Percentiles rank a stretch among this genome's conserved stretches.
Evolutionary conservation across 371 early-diverging fungal genomes (phyloP).

Genomic region (Mortierella polycephala): DNA sequence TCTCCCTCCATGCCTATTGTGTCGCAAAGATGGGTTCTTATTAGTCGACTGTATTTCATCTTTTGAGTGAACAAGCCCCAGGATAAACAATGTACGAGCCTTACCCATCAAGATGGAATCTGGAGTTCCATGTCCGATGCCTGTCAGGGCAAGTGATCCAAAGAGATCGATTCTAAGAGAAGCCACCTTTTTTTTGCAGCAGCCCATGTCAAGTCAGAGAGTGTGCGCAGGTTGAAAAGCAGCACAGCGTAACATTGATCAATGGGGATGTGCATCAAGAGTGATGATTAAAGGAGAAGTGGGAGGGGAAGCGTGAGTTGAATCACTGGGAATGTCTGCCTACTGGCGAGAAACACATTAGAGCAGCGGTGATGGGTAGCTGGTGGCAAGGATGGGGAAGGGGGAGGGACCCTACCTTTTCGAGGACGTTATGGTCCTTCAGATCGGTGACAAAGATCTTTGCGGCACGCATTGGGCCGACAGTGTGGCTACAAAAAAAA

Average conservation of each 20-base stretch:
- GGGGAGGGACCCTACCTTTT: conserved; percentile 55
- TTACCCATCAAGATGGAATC: conserved; percentile 87
- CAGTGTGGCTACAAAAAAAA: conserved; percentile 75
- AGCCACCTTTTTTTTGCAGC: conserved; percentile 54
- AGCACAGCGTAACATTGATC: conserved; percentile 16
- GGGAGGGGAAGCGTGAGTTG: conserved; percentile 40
- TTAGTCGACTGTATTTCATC: neutral
- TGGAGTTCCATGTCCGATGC: conserved; percentile 95
- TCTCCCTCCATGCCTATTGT: conserved; percentile 87
- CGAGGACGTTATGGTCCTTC: conserved; percentile 75
- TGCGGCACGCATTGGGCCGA: conserved; percentile 97
- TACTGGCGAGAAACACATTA: neutral
- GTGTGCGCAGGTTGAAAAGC: conserved; percentile 48
- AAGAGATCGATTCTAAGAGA: conserved; percentile 89
- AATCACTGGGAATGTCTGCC: conserved; percentile 24
- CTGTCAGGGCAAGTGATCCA: conserved; percentile 94
- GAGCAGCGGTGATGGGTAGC: neutral
- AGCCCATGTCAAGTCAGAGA: conserved; percentile 2
- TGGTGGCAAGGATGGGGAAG: no score
- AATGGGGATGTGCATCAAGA: neutral
- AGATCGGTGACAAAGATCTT: conserved; percentile 92
- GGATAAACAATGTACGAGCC: neutral
- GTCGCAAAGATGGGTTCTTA: neutral
- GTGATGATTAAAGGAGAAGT: conserved; percentile 1
- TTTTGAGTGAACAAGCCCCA: neutral